A percentile compares a stretch with the other conserved stretches of the same genome.
Evolutionary conservation across 257 asterid species (phyloP).

Genomic region (Knoxia roxburghii): DNA sequence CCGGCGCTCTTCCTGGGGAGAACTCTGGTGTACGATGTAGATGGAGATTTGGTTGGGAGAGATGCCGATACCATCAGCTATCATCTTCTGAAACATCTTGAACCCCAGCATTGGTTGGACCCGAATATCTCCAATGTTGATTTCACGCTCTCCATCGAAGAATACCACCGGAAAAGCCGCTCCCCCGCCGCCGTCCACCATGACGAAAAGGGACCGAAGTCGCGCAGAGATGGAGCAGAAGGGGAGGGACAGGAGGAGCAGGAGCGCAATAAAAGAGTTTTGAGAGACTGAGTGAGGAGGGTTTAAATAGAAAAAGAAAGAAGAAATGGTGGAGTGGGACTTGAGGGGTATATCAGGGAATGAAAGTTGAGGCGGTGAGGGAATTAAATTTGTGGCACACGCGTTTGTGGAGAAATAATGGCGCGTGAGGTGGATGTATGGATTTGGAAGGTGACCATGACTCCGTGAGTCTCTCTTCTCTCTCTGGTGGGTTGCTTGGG

Average conservation of each 20-base stretch:
- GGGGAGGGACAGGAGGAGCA: not conserved
- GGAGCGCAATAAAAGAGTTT: not conserved
- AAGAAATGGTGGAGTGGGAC: conserved; percentile 27
- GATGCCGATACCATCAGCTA: conserved; percentile 77
- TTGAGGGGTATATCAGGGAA: conserved; percentile 9
- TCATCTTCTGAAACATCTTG: conserved; percentile 70
- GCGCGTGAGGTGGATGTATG: conserved; percentile 9
- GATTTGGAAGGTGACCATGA: not conserved
- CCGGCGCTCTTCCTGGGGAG: conserved; percentile 44
- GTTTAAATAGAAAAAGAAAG: conserved; percentile 3
- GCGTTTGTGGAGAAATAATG: not conserved
- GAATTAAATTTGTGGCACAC: not conserved
- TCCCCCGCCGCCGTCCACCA: conserved; percentile 67
- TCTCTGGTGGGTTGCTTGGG: conserved; percentile 23
- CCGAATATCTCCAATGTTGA: conserved; percentile 49
- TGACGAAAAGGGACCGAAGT: conserved; percentile 5
- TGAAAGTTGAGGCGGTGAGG: not conserved
- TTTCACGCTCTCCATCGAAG: conserved; percentile 81
- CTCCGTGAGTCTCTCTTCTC: not conserved
- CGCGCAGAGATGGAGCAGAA: not conserved
- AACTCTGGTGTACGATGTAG: conserved; percentile 42
- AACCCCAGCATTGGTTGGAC: conserved; percentile 54
- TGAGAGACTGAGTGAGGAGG: not conserved
- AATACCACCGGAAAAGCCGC: conserved; percentile 61
- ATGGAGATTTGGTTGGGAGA: conserved; percentile 87